Evolutionary conservation across 345 rosid species (phyloP), one percentile per base, ranked within the genome.

Genomic region (Dipteronia dyeriana): DNA sequence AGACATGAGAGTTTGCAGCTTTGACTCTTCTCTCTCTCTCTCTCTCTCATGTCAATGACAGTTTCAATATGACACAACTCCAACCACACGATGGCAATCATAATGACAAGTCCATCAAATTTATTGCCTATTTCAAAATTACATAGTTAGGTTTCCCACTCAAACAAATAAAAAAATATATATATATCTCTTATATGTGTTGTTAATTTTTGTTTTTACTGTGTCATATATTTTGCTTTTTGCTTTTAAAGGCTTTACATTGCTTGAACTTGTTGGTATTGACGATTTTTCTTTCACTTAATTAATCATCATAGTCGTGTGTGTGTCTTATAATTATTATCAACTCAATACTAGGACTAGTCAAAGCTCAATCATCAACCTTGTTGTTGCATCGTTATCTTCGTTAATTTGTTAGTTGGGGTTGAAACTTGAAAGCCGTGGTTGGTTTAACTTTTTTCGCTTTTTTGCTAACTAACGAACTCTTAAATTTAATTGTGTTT

Each of bases 1-100:
- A 86, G 81, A 84, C 89, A 80, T 85, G 82, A 76, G 65, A 79
- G 83, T 81, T 80, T 85, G 88, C 85, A 84, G 87, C 85, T 84
- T 84, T 88, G 67, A 57, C 66, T 59, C 29, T 26, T 74, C 51
- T 25, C 73, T 70, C 26, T 45, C 65, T 66, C 39, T 71, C 67
- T 66, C 80, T 71, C 76, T 22, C 77, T 22, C 43, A 2, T 31
- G 51, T 66, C 72, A 60, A 79, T 73, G 59, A 66, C 59, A n/a
- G 56, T 51, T 70, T 31, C 59, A n/a, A 38, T 51, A 73, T 60
- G 60, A 65, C 60, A 76, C 38, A 19, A 51, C 63, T 70, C 75
- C 82, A 81, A 75, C 81, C 83, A 77, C 84, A 71, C 83, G 69
- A 69, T 57, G 73, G 65, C 5, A 43, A 43, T 72, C 79, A 81